phyloP scores from a whole-genome alignment of 345 rosid genomes.

The Heritiera fomes region DNA sequence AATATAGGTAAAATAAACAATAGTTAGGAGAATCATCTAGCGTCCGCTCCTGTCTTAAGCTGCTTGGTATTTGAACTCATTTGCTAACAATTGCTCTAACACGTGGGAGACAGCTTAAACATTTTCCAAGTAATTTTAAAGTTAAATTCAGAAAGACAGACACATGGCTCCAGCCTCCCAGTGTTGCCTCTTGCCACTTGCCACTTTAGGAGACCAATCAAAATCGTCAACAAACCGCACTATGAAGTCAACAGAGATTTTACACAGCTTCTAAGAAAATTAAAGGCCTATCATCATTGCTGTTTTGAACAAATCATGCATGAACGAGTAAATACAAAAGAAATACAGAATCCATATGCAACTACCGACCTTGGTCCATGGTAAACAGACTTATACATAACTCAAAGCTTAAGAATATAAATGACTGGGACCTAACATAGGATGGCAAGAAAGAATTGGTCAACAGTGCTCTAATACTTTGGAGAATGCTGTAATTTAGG shows the following conservation, averaged over 20 bases:
- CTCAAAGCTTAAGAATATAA: neutral
- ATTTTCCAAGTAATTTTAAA: neutral
- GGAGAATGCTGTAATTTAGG: neutral
- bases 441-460: neutral
- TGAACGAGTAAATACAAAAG: neutral
- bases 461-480: neutral
- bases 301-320: conserved; percentile 1
- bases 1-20: neutral
- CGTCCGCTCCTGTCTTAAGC: neutral
- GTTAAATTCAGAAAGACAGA: neutral
- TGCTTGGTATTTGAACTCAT: neutral
- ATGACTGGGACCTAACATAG: neutral
- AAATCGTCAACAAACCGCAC: conserved; percentile 10
- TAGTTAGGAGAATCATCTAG: conserved; percentile 1
- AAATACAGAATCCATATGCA: neutral
- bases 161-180: neutral
- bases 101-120: neutral
- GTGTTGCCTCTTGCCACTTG: neutral
- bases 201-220: neutral
- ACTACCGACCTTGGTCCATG: neutral
- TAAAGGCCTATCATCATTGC: neutral
- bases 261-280: neutral
- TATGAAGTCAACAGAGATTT: neutral
- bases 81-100: neutral
- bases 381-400: neutral